Conservation (phyloP, 805 yeast genomes). For the Kuraishia molischiana region DNA sequence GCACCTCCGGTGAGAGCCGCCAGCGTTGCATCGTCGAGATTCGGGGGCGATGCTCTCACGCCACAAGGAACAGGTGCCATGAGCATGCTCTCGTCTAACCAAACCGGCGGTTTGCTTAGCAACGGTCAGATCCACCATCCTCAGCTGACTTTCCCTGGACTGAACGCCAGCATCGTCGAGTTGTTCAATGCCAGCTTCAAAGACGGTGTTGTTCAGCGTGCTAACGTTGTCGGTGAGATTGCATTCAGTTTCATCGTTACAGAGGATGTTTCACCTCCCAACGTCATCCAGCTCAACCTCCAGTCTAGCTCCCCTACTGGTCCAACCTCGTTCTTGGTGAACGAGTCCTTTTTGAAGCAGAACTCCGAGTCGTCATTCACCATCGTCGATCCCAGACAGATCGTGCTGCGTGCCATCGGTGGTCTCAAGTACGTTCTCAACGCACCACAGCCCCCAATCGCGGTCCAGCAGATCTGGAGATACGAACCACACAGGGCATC, state of each 20-base stretch:
- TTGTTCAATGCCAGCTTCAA: conserved; percentile 64
- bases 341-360: conserved; percentile 43
- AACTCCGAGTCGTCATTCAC: conserved; percentile 27
- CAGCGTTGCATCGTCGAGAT: not conserved
- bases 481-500: conserved; percentile 80
- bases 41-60: conserved; percentile 14
- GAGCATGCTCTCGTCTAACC: conserved; percentile 17
- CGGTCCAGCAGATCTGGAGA: conserved; percentile 81
- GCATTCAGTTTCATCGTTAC: conserved; percentile 58
- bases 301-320: conserved; percentile 12
- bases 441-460: conserved; percentile 50
- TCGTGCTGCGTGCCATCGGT: conserved; percentile 60
- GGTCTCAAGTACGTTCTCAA: conserved; percentile 68
- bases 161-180: conserved; percentile 83
- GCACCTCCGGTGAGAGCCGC: not conserved
- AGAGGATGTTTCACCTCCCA: conserved; percentile 24
- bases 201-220: conserved; percentile 50
- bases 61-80: conserved; percentile 36
- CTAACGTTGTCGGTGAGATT: conserved; percentile 75
- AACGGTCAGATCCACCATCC: conserved; percentile 39
- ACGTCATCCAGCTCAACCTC: conserved; percentile 28
- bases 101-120: conserved; percentile 21
- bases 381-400: conserved; percentile 34
- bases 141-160: conserved; percentile 44
- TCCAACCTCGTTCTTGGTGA: conserved; percentile 36